Base-by-base conservation (phyloP, 306 rosid species). In the Ammopiptanthus mongolicus region DNA sequence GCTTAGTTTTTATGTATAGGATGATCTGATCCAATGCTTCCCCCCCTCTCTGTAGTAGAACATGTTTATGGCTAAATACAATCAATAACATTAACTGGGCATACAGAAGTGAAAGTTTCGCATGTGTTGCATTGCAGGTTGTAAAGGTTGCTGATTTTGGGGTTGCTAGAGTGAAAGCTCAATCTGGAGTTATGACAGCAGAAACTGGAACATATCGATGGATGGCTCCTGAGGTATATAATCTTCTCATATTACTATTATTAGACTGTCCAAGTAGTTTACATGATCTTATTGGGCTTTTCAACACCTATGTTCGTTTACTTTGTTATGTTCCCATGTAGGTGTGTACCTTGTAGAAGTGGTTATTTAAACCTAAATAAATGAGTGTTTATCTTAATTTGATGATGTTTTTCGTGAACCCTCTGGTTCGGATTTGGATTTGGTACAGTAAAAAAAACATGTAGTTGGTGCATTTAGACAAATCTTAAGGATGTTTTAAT, bases 131-230 rank as follows among this genome's bases (percentile, higher is more conserved):
- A 71, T 75, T 80, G 18, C 86, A 96, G 98, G 86, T 88, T 81
- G 96, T 96, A 77, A 96, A 96, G 89, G 99, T 96, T 12, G 99
- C 96, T 61, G 99, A 96, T 88, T 96, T 96, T 68, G 99, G 99
- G 37, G 99, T 96, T 78, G 97, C 99, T 41, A 89, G 99, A 85
- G 98, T 96, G 61, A 92, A 85, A 88, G 70, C 88, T 81, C 99
- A 96, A 66, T 86, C 98, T 37, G 99, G 99, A 42, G 96, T 96
- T 67, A 96, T 92, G 99, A 96, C 99, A 23, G 98, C 99, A 39
- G 99, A 96, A 91, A 96, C 99, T 78, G 99, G 99, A 75, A 96
- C 99, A 8, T 96, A 96, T 65, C 75, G 99, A 47, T 96, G 99
- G 99, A 96, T 96, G 99, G 99, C 99, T 81, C 99, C 99, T 46